Conservation (phyloP, 306 rosid species). For the Abrus pulchellus region DNA sequence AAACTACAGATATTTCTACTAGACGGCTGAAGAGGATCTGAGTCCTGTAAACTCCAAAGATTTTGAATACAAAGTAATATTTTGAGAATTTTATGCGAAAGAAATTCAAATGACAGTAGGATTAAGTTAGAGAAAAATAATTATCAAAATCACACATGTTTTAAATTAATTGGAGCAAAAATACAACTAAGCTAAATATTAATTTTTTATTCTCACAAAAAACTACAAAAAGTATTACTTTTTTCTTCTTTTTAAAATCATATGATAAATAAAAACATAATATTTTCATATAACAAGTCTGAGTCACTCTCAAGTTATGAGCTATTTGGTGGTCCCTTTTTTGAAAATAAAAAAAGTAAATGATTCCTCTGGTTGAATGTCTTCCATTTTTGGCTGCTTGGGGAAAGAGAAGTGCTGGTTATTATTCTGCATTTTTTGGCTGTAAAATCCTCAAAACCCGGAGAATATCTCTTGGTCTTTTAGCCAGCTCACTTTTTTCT, state of each 20-base stretch:
- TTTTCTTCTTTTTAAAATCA: neutral
- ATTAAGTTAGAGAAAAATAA: too few species aligned
- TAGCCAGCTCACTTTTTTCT: neutral
- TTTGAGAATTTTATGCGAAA: too few species aligned
- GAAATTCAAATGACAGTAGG: too few species aligned
- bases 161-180: too few species aligned
- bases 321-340: neutral
- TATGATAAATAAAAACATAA: too few species aligned
- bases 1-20: too few species aligned
- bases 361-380: neutral
- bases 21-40: too few species aligned
- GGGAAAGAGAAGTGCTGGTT: neutral
- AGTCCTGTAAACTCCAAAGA: too few species aligned
- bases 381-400: neutral
- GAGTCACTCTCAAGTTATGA: neutral
- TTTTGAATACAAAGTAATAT: too few species aligned
- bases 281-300: neutral
- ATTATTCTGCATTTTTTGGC: neutral
- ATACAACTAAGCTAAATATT: too few species aligned
- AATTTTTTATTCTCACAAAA: neutral
- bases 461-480: constrained; percentile 28
- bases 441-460: neutral
- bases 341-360: constrained; percentile 1
- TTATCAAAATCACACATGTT: too few species aligned
- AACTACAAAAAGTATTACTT: neutral